phyloP scores from a whole-genome alignment of 768 basidiomycete species.

The Leccinum longicurvipes region DNA sequence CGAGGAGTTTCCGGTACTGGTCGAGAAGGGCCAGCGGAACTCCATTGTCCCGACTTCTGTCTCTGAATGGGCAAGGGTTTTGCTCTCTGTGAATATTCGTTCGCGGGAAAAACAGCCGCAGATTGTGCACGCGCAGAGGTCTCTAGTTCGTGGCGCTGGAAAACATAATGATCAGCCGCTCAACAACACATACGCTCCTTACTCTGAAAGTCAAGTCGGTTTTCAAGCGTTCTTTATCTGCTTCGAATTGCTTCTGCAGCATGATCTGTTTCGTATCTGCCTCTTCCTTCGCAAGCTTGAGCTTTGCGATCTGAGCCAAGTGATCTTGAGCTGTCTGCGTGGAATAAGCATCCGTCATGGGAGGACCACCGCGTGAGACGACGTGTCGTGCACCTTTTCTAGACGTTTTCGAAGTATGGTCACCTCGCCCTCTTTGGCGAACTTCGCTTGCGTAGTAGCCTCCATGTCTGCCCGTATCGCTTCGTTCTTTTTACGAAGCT shows the following conservation, averaged over 20 bases:
- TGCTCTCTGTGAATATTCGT: slow-evolving; percentile 41
- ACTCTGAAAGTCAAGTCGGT: slow-evolving; percentile 72
- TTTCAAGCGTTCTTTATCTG: slow-evolving; percentile 65
- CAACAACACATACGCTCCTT: slow-evolving; percentile 17
- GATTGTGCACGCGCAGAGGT: slow-evolving; percentile 50
- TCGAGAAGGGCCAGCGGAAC: slow-evolving; percentile 27
- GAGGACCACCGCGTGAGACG: not conserved
- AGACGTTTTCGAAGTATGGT: slow-evolving; percentile 61
- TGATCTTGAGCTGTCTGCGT: slow-evolving; percentile 58
- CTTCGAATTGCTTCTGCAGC: slow-evolving; percentile 59
- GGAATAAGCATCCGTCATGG: not conserved
- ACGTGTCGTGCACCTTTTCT: slow-evolving; percentile 49
- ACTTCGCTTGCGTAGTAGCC: slow-evolving; percentile 47
- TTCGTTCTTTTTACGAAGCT: slow-evolving; percentile 53
- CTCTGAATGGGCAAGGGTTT: slow-evolving; percentile 39
- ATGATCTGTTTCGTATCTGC: slow-evolving; percentile 53
- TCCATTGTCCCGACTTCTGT: slow-evolving; percentile 33
- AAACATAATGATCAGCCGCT: slow-evolving; percentile 12
- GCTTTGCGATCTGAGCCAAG: slow-evolving; percentile 49
- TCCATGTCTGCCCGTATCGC: slow-evolving; percentile 44
- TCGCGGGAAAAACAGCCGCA: slow-evolving; percentile 44
- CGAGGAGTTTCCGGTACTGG: slow-evolving; percentile 37
- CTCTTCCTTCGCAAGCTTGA: slow-evolving; percentile 60
- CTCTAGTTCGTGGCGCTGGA: slow-evolving; percentile 68
- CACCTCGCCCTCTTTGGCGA: slow-evolving; percentile 70